Conservation (phyloP, 345 rosid species). For the Pseudoturritis turrita region DNA sequence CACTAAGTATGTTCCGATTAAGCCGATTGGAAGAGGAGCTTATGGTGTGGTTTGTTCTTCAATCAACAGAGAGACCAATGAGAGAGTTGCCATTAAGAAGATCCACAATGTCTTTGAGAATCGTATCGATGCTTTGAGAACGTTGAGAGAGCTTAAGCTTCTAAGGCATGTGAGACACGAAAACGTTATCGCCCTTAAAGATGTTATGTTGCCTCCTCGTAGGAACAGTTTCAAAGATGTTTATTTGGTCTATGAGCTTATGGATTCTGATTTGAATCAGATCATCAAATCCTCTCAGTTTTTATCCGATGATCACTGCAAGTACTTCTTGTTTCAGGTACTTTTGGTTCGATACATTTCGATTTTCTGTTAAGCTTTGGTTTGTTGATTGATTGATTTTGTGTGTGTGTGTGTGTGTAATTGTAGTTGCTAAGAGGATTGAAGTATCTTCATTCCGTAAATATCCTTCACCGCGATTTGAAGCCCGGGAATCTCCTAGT, state of each 20-base stretch:
- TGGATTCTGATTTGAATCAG: conserved; percentile 42
- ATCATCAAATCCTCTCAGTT: conserved; percentile 65
- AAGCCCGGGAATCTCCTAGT: conserved; percentile 83
- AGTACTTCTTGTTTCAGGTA: conserved; percentile 78
- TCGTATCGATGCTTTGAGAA: conserved; percentile 63
- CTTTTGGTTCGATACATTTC: neutral
- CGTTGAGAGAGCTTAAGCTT: conserved; percentile 70
- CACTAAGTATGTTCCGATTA: conserved; percentile 45
- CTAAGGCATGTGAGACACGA: conserved; percentile 63
- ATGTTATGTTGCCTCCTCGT: conserved; percentile 66
- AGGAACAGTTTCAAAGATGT: conserved; percentile 67
- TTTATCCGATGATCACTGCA: conserved; percentile 43
- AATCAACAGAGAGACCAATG: conserved; percentile 53
- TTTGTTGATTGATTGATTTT: neutral
- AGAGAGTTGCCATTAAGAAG: conserved; percentile 39
- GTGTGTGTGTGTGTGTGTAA: neutral
- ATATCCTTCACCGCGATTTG: conserved; percentile 81
- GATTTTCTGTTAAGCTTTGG: neutral
- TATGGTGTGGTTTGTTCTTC: conserved; percentile 80
- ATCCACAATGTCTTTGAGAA: conserved; percentile 52
- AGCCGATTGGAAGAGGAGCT: conserved; percentile 76
- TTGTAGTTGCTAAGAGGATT: conserved; percentile 68
- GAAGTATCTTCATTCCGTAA: conserved; percentile 81
- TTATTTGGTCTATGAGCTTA: conserved; percentile 74
- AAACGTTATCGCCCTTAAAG: conserved; percentile 69